Evolutionary conservation across 805 yeast species (phyloP), one percentile per base, ranked within the genome.

Genomic region (Wickerhamiella shivajii): DNA sequence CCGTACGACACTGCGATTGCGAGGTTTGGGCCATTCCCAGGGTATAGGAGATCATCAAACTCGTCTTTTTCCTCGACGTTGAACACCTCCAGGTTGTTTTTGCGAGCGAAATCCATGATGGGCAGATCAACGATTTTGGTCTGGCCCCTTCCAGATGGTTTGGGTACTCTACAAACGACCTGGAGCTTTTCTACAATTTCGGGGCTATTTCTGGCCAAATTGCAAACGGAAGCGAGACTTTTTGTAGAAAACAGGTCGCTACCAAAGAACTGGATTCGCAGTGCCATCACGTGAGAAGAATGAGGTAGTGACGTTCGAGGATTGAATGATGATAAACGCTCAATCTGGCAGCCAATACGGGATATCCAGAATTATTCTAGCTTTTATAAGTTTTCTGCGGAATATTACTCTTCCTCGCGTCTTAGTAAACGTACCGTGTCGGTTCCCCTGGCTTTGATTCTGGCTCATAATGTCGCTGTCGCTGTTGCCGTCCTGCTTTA

Each of bases 1-100:
- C 97, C 98, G 52, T 73, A 90, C 0, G 96, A 83, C 1, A 84
- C 96, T 0, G 97, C 96, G n/a, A 90, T 63, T 1, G 84, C 76
- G 42, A 84, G 50, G 41, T 77, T 69, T 4, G 36, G 29, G 9
- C 31, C 13, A 1, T 10, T 14, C n/a, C n/a, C n/a, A n/a, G n/a
- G n/a, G 3, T 17, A 12, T 1, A 15, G 14, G 11, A 45, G 29
- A 4, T 24, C 20, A 3, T 8, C n/a, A 27, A 46, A 45, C 2
- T 46, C 46, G 2, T 11, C 14, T 3, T 7, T 15, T 1, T 36
- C 18, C 22, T 46, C 51, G 2, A 41, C 38, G 21, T 42, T 40
- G 13, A 18, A 33, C 44, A 45, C 38, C 5, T 27, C 30, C 6
- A 43, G 15, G 12, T 29, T 31, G 12, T 36, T 13, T 3, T 15